Base-by-base conservation (phyloP, 2,329 filamentous ascomycete genomes). In the Paraphoma sp. region DNA sequence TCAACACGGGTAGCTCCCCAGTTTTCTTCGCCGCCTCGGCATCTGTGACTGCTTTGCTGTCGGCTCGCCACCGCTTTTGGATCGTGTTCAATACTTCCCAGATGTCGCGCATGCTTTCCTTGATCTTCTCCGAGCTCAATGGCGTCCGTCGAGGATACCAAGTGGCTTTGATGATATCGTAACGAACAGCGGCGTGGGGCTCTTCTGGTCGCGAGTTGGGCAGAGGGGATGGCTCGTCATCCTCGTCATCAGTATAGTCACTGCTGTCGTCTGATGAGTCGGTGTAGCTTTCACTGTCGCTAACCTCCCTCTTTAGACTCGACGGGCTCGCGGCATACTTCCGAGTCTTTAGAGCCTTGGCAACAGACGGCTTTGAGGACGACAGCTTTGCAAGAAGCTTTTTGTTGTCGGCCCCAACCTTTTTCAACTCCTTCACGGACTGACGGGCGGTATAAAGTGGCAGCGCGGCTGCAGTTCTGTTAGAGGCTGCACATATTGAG, bases 21-120 rank as follows among this genome's bases (percentile, higher is more conserved):
- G 78, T 79, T 65, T 83, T 79, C 65, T 85, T 83, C 71, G 84
- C 80, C 56, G 85, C 83, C 64, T 86, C 84, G 10, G 86, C 86
- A 59, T 83, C 78, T 59, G 83, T 81, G 59, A 88, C 79, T 23
- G 82, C 81, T 60, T 83, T 81, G 43, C 78, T 81, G 63, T 85
- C 84, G 33, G 80, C 75, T 67, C 87, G 87, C 86, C 86, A 89
- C 38, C 83, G 78, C 69, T 88, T 86, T 56, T 86, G 82, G 53
- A 88, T 81, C 6, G 80, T 80, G 67, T 84, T 84, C 56, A 88
- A 77, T 44, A 87, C 77, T 47, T 87, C 84, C 78, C 86, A 87
- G 67, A 86, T 84, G 43, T 83, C 80, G 48, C 80, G 80, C 60
- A 88, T 77, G 44, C 82, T 83, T 59, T 75, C 77, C 61, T 84